Evolutionary conservation across 352 stramenopile species (phyloP).

Genomic region (Thraustochytrium sp.): DNA sequence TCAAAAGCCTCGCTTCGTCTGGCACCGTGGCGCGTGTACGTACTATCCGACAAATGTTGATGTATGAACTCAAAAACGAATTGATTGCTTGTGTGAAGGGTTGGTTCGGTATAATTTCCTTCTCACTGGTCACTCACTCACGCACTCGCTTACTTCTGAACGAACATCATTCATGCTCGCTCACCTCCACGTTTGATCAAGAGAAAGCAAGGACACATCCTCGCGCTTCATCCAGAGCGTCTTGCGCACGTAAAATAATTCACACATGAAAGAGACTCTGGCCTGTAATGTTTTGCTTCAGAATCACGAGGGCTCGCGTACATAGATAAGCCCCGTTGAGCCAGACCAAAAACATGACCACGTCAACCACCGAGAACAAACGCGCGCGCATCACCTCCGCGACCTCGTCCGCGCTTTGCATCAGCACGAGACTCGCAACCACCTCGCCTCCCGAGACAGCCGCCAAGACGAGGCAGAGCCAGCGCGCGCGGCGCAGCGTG

Average conservation of each 20-base stretch:
- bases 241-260: not conserved
- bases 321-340: constrained; percentile 32
- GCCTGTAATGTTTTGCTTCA: constrained; percentile 11
- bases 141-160: too few species aligned
- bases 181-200: too few species aligned
- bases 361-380: not conserved
- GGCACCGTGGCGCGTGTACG: too few species aligned
- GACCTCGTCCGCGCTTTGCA: not conserved
- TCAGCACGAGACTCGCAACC: not conserved
- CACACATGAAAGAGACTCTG: not conserved
- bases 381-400: not conserved
- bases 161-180: too few species aligned
- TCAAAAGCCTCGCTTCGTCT: too few species aligned
- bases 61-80: too few species aligned
- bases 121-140: too few species aligned
- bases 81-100: too few species aligned
- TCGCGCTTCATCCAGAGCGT: too few species aligned
- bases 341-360: not conserved
- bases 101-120: too few species aligned
- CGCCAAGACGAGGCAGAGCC: not conserved
- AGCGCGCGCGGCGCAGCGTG: not conserved
- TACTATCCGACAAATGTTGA: too few species aligned
- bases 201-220: too few species aligned
- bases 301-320: not conserved
- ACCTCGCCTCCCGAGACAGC: not conserved